Evolutionary conservation across 1,284 basidiomycete genomes (phyloP), one percentile per base, ranked within the genome.

Genomic region (Cryptococcus wingfieldii): DNA sequence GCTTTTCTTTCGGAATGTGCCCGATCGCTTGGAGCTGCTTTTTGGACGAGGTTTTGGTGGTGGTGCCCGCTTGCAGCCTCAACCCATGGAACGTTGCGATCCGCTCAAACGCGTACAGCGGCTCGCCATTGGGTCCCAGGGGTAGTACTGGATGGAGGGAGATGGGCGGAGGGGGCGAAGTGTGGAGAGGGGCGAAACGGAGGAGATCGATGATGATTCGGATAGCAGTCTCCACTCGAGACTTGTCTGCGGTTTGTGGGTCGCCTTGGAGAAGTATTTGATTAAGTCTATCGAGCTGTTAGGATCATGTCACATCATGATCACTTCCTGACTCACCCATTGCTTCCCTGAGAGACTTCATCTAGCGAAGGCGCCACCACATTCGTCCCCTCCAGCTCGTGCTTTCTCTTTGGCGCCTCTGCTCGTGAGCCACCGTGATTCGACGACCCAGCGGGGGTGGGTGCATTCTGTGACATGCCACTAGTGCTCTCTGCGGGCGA

Each of bases 151-250:
- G 52, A 16, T 58, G 51, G 16, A 68, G 53, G 8, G 58, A 47
- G 5, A 69, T 62, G 43, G 54, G 47, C 7, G 50, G 48, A 31
- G 49, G 10, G 28, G 61, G 41, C 12, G 60, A 10, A 55, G 67
- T 39, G 50, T 47, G 31, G 63, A 64, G 2, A 7, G 68, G 60
- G 18, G 71, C 64, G 38, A 66, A 57, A 48, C 70, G 67, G 10
- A 74, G 61, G 38, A 75, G 59, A 58, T 75, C 73, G 49, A 75
- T 59, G 57, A 74, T 72, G 28, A 72, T 70, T 19, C 73, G 67
- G 47, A 75, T 75, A 43, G 74, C 74, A 3, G 74, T 75, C 53
- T 75, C 74, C 9, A 75, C 74, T 34, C 74, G 60, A 46, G 72
- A 71, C 53, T 75, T 75, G 47, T 65, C 65, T 47, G 72, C 70